Evolutionary conservation across 2,329 filamentous ascomycete species (phyloP).

Genomic region (Calycina marina): DNA sequence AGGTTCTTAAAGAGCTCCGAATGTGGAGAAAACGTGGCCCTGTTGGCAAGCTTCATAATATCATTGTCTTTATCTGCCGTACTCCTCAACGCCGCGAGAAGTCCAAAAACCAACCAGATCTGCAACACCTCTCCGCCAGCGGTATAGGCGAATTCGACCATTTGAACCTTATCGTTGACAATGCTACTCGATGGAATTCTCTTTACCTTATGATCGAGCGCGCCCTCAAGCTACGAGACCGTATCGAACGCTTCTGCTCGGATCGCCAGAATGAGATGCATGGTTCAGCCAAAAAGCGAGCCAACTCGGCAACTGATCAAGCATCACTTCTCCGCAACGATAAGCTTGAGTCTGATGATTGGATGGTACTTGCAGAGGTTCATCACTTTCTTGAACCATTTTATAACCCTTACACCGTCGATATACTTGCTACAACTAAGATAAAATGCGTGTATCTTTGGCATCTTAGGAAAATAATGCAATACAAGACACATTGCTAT

Average conservation of each 20-base stretch:
- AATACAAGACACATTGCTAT: no score
- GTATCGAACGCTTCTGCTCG: background rate
- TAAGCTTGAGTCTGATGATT: background rate
- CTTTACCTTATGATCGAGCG: slow-evolving; percentile 1
- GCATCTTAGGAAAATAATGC: no score
- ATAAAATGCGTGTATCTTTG: no score
- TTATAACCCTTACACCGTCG: background rate
- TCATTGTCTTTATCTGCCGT: background rate
- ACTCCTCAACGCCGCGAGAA: background rate
- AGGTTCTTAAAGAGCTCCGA: background rate
- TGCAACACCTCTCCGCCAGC: background rate
- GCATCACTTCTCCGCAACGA: background rate
- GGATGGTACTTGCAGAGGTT: background rate
- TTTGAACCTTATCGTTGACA: slow-evolving; percentile 1
- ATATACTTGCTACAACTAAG: no score
- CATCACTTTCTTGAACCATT: background rate
- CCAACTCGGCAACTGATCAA: background rate
- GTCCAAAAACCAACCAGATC: background rate
- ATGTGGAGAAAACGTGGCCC: slow-evolving; percentile 1
- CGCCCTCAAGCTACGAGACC: background rate
- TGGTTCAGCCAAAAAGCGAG: background rate
- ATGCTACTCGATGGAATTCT: slow-evolving; percentile 1
- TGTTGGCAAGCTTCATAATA: slow-evolving; percentile 1
- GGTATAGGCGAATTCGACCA: background rate
- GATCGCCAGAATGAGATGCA: background rate